These are phyloP conservation scores for Fraxinus angustifolia DNA, from an alignment of 305 asterid species.

Conservation along the genomic window DNA sequence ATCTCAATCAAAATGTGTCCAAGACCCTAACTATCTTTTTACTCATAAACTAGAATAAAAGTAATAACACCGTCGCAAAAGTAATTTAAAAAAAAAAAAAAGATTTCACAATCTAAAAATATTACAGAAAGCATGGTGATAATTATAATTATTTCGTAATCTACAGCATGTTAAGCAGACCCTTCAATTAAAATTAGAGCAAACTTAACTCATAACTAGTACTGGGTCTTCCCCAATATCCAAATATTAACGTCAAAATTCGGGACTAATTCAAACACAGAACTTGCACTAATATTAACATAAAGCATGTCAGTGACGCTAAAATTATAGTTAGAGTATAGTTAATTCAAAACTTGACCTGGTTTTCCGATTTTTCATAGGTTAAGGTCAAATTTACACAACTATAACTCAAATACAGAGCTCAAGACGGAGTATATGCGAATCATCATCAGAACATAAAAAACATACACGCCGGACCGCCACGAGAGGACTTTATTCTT, in stretches of 20 bases:
- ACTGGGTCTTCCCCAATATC: not conserved
- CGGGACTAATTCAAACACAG: not conserved
- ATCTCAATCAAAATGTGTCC: not conserved
- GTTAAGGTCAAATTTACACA: not conserved
- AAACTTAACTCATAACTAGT: not conserved
- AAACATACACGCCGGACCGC: slow-evolving; percentile 75
- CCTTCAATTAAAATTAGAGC: not conserved
- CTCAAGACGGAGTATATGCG: not conserved
- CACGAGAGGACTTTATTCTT: slow-evolving; percentile 88
- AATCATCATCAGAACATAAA: not conserved
- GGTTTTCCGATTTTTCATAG: not conserved
- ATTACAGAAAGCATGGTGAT: not conserved
- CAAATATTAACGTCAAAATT: not conserved
- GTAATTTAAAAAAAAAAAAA: not conserved
- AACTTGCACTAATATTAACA: not conserved
- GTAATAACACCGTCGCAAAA: not conserved
- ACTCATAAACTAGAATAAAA: not conserved
- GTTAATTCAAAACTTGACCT: slow-evolving; percentile 6
- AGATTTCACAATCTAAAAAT: not conserved
- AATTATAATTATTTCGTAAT: not conserved
- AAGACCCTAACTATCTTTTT: not conserved
- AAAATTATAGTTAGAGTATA: not conserved
- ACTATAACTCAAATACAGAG: not conserved
- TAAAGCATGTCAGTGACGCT: not conserved
- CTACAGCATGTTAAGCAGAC: not conserved